A percentile compares a stretch with the other conserved stretches of the same genome.
Evolutionary conservation across 2,329 filamentous ascomycete species (phyloP).

Genomic region (Aspergillus sp.): DNA sequence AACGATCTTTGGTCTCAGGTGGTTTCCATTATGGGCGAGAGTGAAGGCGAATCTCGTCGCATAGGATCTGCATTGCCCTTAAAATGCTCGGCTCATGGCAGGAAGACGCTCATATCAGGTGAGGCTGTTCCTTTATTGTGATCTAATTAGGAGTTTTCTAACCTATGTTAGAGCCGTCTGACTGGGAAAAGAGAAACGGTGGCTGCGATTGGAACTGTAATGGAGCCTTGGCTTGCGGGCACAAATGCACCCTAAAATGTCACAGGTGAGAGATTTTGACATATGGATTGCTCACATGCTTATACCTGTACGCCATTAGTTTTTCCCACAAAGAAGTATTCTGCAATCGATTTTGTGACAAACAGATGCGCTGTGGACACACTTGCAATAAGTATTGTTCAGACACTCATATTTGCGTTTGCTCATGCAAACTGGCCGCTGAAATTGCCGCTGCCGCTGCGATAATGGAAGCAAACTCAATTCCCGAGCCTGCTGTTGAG

Average conservation of each 20-base stretch:
- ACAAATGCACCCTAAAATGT: constrained; percentile 47
- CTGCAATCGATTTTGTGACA: constrained; percentile 29
- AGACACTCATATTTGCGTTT: constrained; percentile 21
- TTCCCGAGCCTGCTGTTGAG: neutral
- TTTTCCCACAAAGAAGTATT: constrained; percentile 33
- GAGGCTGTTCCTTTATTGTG: constrained; percentile 2
- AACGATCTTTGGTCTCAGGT: constrained; percentile 49
- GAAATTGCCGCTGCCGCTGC: neutral
- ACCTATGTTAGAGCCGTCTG: constrained; percentile 35
- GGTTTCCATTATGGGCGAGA: constrained; percentile 34
- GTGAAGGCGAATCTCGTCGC: constrained; percentile 20
- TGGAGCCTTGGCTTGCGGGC: constrained; percentile 43
- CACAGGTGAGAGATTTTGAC: constrained; percentile 39
- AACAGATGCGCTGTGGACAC: constrained; percentile 34
- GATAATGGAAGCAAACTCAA: neutral
- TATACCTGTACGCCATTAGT: constrained; percentile 15
- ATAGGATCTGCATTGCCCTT: constrained; percentile 54
- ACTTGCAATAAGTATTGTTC: constrained; percentile 28
- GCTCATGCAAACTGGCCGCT: constrained; percentile 14
- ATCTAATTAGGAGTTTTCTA: neutral
- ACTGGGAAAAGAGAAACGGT: constrained; percentile 50
- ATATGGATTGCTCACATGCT: neutral
- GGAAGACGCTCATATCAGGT: constrained; percentile 46
- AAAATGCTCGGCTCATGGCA: constrained; percentile 55
- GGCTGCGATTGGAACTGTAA: constrained; percentile 48